Evolutionary conservation across 2,329 filamentous ascomycete genomes (phyloP).

Genomic region (Bipolaris victoriae): DNA sequence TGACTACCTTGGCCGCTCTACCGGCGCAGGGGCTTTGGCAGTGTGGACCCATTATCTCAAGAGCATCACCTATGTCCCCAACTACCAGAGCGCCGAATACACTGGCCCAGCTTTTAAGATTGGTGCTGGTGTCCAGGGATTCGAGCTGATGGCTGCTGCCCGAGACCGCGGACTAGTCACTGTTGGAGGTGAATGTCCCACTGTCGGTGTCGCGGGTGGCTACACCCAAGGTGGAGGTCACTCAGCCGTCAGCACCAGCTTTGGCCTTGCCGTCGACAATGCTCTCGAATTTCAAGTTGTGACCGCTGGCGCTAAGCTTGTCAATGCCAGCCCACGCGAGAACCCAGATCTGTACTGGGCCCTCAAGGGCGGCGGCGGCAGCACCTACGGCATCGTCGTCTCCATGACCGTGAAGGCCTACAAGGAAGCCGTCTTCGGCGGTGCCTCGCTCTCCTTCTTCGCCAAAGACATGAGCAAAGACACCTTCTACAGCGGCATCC

Average conservation of each 20-base stretch:
- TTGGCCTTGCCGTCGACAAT: conserved; percentile 41
- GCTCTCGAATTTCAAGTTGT: conserved; percentile 32
- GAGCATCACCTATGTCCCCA: conserved; percentile 20
- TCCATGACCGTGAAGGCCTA: conserved; percentile 31
- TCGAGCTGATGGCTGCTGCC: conserved; percentile 29
- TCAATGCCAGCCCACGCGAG: conserved; percentile 23
- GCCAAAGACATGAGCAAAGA: conserved; percentile 18
- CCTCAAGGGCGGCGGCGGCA: conserved; percentile 35
- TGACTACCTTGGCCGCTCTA: conserved; percentile 33
- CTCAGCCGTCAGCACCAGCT: conserved; percentile 56
- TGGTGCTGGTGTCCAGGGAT: conserved; percentile 35
- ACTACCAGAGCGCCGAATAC: conserved; percentile 20
- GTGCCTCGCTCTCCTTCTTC: conserved; percentile 22
- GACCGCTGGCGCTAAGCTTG: conserved; percentile 26
- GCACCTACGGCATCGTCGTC: conserved; percentile 35
- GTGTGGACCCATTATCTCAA: conserved; percentile 34
- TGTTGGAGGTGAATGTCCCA: conserved; percentile 39
- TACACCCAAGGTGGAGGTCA: conserved; percentile 56
- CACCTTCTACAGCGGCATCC: conserved; percentile 26
- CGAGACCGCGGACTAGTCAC: conserved; percentile 25
- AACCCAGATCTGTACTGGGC: conserved; percentile 40
- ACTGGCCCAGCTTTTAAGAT: conserved; percentile 28
- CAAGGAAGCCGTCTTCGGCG: conserved; percentile 24
- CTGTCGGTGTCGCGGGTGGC: conserved; percentile 54
- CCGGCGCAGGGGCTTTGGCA: conserved; percentile 21